Percentiles rank a stretch among this genome's conserved stretches.
phyloP scores from a whole-genome alignment of 2,329 filamentous ascomycete genomes.

The Chrysoporthe deuterocubensis region DNA sequence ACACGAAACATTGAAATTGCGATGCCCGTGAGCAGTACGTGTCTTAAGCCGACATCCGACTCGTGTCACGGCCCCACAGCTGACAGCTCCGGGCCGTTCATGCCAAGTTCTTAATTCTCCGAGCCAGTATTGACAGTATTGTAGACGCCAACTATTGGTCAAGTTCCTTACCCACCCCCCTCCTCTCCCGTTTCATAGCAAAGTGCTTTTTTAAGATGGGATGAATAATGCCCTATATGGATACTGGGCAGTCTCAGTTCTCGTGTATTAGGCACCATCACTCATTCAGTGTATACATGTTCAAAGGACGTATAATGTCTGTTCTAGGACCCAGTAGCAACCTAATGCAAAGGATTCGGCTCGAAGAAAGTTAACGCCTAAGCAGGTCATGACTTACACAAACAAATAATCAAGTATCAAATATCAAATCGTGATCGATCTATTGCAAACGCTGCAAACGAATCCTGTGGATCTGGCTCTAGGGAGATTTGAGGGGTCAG shows the following conservation, averaged over 20 bases:
- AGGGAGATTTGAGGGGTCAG: neutral
- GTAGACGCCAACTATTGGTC: too few relatives aligned
- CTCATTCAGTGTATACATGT: too few relatives aligned
- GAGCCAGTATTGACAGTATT: neutral
- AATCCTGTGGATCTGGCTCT: neutral
- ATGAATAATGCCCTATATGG: too few relatives aligned
- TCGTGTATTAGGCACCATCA: too few relatives aligned
- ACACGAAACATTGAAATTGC: slow-evolving; percentile 4
- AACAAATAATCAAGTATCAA: neutral
- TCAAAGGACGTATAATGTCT: too few relatives aligned
- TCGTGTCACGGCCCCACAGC: neutral
- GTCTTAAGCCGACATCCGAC: neutral
- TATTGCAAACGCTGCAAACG: neutral
- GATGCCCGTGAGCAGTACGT: neutral
- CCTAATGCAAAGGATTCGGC: too few relatives aligned
- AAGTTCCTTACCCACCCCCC: too few relatives aligned
- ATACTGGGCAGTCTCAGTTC: too few relatives aligned
- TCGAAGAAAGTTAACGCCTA: neutral
- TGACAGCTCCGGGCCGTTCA: neutral
- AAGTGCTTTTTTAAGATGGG: too few relatives aligned
- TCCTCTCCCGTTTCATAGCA: too few relatives aligned
- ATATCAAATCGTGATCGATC: neutral
- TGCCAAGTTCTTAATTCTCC: slow-evolving; percentile 1
- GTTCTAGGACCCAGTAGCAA: too few relatives aligned
- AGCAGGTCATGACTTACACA: neutral